Base-by-base conservation (phyloP, 2,329 filamentous ascomycete species). In the Polychaeton citri region DNA sequence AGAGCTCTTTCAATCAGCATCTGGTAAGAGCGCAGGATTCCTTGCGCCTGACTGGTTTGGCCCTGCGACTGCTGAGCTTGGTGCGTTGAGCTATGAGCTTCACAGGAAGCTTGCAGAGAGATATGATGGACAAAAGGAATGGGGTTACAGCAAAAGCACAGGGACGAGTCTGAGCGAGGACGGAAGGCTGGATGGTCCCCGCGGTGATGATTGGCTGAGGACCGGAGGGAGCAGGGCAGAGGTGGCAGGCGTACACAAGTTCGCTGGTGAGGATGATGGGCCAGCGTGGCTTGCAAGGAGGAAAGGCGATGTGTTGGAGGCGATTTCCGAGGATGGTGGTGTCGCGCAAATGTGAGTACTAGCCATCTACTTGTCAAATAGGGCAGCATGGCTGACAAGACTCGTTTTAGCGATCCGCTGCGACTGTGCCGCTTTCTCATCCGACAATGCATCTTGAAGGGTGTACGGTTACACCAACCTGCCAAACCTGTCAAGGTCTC, bases 21-120 rank as follows among this genome's bases (percentile, higher is more conserved):
- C 79, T 2, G 81, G 82, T 1, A 76, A 72, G 44, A 79, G 81
- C 0, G 83, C 70, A 13, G 81, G 82, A 0, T 88, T 87, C 49
- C 52, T 87, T 6, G 81, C 81, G 0, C 66, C 65, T 21, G 78
- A 87, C 54, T 87, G 43, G 51, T 55, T 53, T 17, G 49, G 42
- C 2, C 46, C 49, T 7, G 42, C 44, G 4, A 60, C 74, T 5
- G 64, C 71, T 0, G 61, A 66, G 0, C 64, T 87, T 1, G 81
- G 74, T 6, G 67, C 66, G 1, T 63, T 87, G 9, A 82, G 77
- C 28, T 88, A 81, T 50, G 66, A 68, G 4, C 66, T 85, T 35
- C 82, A 88, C 56, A 64, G 65, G 42, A 59, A 69, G 30, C 67
- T 87, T 9, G 79, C 81, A 0, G 65, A 69, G 19, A 52, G 69